Base-by-base conservation (phyloP, 331 rosid genomes). In the Pyrus hybrid region DNA sequence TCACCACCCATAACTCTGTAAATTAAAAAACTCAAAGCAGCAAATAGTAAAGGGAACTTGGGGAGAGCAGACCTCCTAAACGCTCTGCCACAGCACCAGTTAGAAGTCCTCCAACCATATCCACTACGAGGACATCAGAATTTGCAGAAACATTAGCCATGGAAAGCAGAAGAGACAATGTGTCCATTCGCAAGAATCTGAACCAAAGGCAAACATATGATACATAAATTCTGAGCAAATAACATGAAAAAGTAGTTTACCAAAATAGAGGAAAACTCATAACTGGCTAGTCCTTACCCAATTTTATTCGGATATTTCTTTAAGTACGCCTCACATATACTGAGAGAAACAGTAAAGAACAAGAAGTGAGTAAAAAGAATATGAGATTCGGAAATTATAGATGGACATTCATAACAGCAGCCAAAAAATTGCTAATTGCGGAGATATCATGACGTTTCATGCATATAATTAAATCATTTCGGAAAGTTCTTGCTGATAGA, bases 61-160 rank as follows among this genome's bases (percentile, higher is more conserved):
- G 37, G 13, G 11, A 71, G 13, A 68, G 11, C 79, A 37, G 28
- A 94, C 99, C 99, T 94, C 97, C 99, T 84, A 90, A 81, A 35
- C 97, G 93, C 82, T 94, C 97, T 22, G 99, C 99, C 80, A 84
- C 91, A 21, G 96, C 89, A 77, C 99, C 99, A 60, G 99, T 94
- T 67, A 94, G 82, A 82, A 94, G 90, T 73, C 99, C 97, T 70
- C 93, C 93, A 83, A 91, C 85, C 96, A 87, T 87, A 79, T 94
- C 99, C 81, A 92, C 86, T 20, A 92, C 84, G 17, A 94, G 91
- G 83, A 90, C 84, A 63, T 94, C 97, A 67, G 97, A 94, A 84
- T 90, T 86, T 74, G 97, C 81, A 81, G 91, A 85, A 71, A 92
- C 93, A 74, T 92, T 92, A 67, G 90, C 97, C 89, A 92, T 75